phyloP scores from a whole-genome alignment of 176 grass and related monocot genomes.

The Musa schizocarpa region DNA sequence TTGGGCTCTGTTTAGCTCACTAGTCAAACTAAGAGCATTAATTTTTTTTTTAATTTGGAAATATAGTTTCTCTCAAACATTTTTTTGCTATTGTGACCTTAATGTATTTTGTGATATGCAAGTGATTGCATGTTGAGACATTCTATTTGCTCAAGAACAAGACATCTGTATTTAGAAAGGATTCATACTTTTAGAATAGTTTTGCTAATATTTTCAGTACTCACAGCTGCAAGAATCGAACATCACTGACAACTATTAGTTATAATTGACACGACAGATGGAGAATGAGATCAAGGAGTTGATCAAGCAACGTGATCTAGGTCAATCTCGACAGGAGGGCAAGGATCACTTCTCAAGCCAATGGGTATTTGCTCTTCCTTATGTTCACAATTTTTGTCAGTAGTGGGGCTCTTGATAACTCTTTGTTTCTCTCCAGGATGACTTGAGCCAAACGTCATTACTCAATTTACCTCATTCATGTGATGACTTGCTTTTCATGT shows the following conservation, averaged over 20 bases:
- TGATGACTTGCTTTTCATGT: constrained; percentile 43
- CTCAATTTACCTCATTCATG: constrained; percentile 48
- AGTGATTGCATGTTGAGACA: too few relatives aligned
- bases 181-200: not conserved
- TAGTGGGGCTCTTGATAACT: not conserved
- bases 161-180: too few relatives aligned
- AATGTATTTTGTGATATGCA: too few relatives aligned
- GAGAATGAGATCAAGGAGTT: constrained; percentile 89
- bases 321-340: constrained; percentile 61
- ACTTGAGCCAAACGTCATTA: constrained; percentile 40
- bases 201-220: not conserved
- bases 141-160: too few relatives aligned
- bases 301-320: constrained; percentile 62
- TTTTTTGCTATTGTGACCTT: too few relatives aligned
- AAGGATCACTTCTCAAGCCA: constrained; percentile 45
- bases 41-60: too few relatives aligned
- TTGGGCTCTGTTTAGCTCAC: too few relatives aligned
- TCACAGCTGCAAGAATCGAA: not conserved
- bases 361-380: constrained; percentile 31
- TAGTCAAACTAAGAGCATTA: too few relatives aligned
- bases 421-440: constrained; percentile 30
- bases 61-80: too few relatives aligned
- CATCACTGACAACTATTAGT: constrained; percentile 8
- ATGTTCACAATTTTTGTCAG: not conserved
- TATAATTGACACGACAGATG: constrained; percentile 41